A percentile compares a stretch with the other conserved stretches of the same genome.
These are phyloP conservation scores for Wickerhamiella allomyrinae DNA, from an alignment of 805 yeast genomes.

Conservation along the genomic window DNA sequence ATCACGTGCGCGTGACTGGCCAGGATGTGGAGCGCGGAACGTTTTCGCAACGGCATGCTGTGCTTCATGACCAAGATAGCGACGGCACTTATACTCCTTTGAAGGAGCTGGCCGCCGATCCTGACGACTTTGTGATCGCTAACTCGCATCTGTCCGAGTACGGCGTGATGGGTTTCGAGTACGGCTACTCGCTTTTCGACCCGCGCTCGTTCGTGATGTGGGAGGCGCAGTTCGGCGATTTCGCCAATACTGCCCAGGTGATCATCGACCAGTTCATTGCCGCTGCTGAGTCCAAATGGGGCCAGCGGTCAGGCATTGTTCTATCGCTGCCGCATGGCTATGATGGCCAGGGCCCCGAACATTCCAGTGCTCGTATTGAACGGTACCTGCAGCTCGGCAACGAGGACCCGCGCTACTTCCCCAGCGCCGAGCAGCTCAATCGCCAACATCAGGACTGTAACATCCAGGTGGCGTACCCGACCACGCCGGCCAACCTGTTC, in stretches of 20 bases:
- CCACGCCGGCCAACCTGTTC: conserved; percentile 94
- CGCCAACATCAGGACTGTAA: conserved; percentile 99
- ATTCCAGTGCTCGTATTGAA: conserved; percentile 94
- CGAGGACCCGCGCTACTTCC: conserved; percentile 93
- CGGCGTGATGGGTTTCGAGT: conserved; percentile 98
- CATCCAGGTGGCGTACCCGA: conserved; percentile 95
- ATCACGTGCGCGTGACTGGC: conserved; percentile 93
- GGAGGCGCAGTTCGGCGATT: conserved; percentile 99
- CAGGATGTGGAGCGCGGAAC: conserved; percentile 99
- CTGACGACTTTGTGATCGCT: conserved; percentile 74
- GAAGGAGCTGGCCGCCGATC: conserved; percentile 60
- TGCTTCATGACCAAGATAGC: conserved; percentile 85
- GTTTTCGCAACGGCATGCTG: conserved; percentile 98
- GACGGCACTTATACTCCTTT: conserved; percentile 79
- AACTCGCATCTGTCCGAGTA: conserved; percentile 96
- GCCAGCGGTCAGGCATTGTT: conserved; percentile 94
- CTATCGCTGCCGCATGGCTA: conserved; percentile 97
- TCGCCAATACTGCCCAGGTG: conserved; percentile 98
- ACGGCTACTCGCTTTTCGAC: conserved; percentile 93
- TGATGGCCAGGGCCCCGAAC: conserved; percentile 99
- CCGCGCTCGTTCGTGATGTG: conserved; percentile 96
- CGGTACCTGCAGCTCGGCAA: conserved; percentile 90
- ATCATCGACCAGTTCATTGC: conserved; percentile 92
- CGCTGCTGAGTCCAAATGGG: conserved; percentile 97
- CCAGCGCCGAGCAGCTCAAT: conserved; percentile 70